These are phyloP conservation scores for Escallonia herrerae DNA, from an alignment of 129 eudicot species.

Conservation along the genomic window DNA sequence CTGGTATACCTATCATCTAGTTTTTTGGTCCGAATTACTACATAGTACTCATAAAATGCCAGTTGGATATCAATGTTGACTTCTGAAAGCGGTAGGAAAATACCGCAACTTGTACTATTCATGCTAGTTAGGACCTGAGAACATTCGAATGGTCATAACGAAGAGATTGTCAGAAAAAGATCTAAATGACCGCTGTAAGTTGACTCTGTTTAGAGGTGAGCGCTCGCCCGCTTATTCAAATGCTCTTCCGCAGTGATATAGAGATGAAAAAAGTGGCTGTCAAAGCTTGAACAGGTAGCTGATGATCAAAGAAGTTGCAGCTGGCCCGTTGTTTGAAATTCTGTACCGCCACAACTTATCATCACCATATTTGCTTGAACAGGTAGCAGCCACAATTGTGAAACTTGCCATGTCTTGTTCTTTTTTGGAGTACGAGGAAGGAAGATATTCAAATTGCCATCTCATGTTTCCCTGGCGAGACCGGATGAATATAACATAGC, in stretches of 20 bases:
- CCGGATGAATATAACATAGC: constrained; percentile 44
- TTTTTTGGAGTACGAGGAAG: constrained; percentile 42
- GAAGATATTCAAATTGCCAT: constrained; percentile 39
- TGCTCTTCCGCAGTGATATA: constrained; percentile 31
- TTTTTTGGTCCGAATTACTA: no score
- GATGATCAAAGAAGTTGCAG: constrained; percentile 39
- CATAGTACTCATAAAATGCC: no score
- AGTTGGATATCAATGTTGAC: no score
- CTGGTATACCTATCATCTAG: no score
- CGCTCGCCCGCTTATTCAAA: constrained; percentile 33
- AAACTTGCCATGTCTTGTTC: constrained; percentile 29
- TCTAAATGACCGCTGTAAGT: constrained; percentile 41
- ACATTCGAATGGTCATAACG: constrained; percentile 33
- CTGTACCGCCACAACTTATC: constrained; percentile 49
- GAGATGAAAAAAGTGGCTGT: constrained; percentile 35
- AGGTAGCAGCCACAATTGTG: constrained; percentile 34
- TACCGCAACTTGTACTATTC: no score
- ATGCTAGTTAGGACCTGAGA: constrained; percentile 23
- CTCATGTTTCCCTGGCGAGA: constrained; percentile 36
- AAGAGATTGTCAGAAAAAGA: constrained; percentile 41
- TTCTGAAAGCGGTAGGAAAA: no score
- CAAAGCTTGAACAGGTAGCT: constrained; percentile 35
- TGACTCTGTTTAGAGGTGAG: constrained; percentile 28
- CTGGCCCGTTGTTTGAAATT: constrained; percentile 32
- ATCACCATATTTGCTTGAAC: constrained; percentile 32